phyloP scores from a whole-genome alignment of 139 green algal species.

The Ettlia oleoabundans region DNA sequence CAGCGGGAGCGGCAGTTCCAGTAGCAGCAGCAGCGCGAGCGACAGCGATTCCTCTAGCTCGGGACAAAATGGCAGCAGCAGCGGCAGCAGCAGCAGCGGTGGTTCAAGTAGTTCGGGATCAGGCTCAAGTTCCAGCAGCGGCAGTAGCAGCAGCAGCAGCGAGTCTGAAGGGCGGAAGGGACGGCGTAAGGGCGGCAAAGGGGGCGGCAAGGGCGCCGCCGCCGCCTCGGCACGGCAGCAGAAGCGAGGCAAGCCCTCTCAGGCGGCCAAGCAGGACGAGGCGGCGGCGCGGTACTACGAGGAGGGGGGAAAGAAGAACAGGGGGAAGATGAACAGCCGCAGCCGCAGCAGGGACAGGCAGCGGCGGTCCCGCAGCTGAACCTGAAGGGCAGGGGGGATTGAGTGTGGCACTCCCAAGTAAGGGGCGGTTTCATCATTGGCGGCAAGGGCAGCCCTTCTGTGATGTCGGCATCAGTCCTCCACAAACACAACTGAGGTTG shows the following conservation, averaged over 20 bases:
- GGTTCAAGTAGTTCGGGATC: background rate
- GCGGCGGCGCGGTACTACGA: conserved; percentile 4
- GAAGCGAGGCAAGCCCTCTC: background rate
- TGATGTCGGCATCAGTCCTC: no score
- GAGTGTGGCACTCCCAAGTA: no score
- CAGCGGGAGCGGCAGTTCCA: background rate
- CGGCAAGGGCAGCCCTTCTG: no score
- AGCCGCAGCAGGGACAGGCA: conserved; percentile 12
- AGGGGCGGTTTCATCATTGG: no score
- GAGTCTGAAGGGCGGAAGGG: background rate
- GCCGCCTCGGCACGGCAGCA: background rate
- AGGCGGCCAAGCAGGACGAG: conserved; percentile 2
- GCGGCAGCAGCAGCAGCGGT: background rate
- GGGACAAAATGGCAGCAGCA: background rate
- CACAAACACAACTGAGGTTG: no score
- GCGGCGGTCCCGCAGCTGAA: conserved; percentile 22
- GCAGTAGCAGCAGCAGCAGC: background rate
- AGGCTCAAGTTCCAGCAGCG: background rate
- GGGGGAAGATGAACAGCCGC: conserved; percentile 15
- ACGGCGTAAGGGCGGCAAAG: background rate
- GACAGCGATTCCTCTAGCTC: background rate
- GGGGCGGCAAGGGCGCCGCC: no score
- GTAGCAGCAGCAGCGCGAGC: background rate
- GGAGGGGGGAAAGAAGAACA: no score
- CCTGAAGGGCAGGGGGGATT: background rate